Base-by-base conservation (phyloP, 2,329 filamentous ascomycete species). In the Arthrobotrys iridis region DNA sequence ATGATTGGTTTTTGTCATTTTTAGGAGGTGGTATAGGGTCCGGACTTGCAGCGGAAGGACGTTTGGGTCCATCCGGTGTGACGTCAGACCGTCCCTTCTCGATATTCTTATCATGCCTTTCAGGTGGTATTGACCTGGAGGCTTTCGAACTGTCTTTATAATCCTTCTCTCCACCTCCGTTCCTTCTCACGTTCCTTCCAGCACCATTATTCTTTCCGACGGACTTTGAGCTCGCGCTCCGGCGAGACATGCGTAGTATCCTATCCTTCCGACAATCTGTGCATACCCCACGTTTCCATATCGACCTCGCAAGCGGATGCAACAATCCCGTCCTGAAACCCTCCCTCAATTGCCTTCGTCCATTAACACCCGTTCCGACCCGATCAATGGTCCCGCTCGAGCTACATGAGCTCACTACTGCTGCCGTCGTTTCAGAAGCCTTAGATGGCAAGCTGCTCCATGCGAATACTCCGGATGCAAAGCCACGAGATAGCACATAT, bases 401-500 rank as follows among this genome's bases (percentile, higher is more conserved):
- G 28, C 74, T 74, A n/a, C 76, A 67, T 15, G 77, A 76, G 41
- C 60, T 63, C n/a, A 77, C 78, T 0, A 77, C 78, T 20, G 64
- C 77, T 52, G 78, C 78, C 30, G 77, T 77, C 15, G 77, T 77
- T 37, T 77, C 77, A 33, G 78, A 77, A 18, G 77, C 68, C 37
- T 74, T 62, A 5, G 62, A 65, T 10, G 79, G 77, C 26, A 77
- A 60, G 40, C 76, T 78, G 37, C 76, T 78, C 77, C 77, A 79
- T 13, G 77, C 72, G 59, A 79, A 78, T 18, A 79, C 77, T 20
- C 79, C 78, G 13, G 70, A 74, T 41, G 78, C 78, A 28, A 79
- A 79, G 10, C 78, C 77, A 28, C 78, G 73, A 24, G 78, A 79
- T 63, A 79, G 68, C 11, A 79, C 78, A 58, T 79, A 79, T 58